phyloP scores from a whole-genome alignment of 257 asterid species.

The Ajuga chamaepitys region DNA sequence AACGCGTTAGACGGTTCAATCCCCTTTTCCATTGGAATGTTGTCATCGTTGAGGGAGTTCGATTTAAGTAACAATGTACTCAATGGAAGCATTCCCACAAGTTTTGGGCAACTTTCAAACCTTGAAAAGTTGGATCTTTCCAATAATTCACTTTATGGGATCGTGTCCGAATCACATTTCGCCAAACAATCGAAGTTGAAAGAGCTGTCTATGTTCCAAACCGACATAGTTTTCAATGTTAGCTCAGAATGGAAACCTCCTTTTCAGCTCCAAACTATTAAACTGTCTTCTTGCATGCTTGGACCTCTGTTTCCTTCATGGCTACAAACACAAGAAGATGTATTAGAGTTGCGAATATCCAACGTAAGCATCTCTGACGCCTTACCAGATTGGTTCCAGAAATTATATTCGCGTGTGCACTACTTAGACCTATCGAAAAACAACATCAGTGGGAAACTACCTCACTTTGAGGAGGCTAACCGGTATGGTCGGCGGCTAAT shows the following conservation, averaged over 20 bases:
- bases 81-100: slow-evolving; percentile 7
- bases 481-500: slow-evolving; percentile 12
- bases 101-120: slow-evolving; percentile 12
- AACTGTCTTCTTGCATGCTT: slow-evolving; percentile 9
- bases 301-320: slow-evolving; percentile 20
- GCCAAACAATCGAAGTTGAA: background rate
- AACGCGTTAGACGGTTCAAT: slow-evolving; percentile 3
- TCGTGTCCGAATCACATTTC: slow-evolving; percentile 11
- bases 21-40: slow-evolving; percentile 6
- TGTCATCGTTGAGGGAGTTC: slow-evolving; percentile 8
- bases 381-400: slow-evolving; percentile 13
- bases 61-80: slow-evolving; percentile 15
- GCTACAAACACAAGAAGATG: slow-evolving; percentile 10
- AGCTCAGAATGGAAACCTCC: slow-evolving; percentile 13
- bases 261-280: slow-evolving; percentile 10
- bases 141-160: slow-evolving; percentile 14
- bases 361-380: slow-evolving; percentile 3
- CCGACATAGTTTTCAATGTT: slow-evolving; percentile 10
- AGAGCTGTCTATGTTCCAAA: slow-evolving; percentile 9
- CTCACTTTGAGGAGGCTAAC: slow-evolving; percentile 5
- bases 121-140: slow-evolving; percentile 18
- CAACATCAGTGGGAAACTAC: slow-evolving; percentile 16
- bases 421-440: slow-evolving; percentile 18
- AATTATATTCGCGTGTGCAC: slow-evolving; percentile 1
- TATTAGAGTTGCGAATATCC: slow-evolving; percentile 10